These are phyloP conservation scores for Grifola frondosa DNA, from an alignment of 1,284 basidiomycete genomes.

Conservation along the genomic window DNA sequence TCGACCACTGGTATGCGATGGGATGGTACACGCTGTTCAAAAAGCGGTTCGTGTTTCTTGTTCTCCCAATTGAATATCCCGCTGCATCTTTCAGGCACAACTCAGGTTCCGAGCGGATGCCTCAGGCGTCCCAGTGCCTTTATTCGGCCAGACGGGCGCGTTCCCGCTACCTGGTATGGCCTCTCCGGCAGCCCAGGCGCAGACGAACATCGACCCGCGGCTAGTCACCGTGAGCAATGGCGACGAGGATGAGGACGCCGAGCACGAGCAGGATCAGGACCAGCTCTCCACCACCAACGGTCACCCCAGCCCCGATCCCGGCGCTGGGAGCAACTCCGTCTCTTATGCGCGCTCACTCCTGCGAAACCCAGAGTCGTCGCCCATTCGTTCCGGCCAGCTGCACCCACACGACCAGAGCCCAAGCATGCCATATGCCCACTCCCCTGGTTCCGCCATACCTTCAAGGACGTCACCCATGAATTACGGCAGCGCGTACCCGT, in stretches of 20 bases:
- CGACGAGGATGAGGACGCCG: not conserved
- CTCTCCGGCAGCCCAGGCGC: conserved; percentile 1
- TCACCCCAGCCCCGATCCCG: not conserved
- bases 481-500: conserved; percentile 3
- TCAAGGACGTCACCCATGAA: conserved; percentile 1
- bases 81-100: no score
- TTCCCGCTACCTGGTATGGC: conserved; percentile 7
- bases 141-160: conserved; percentile 14
- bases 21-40: conserved; percentile 75
- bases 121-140: conserved; percentile 22
- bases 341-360: conserved; percentile 11
- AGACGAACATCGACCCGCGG: conserved; percentile 18
- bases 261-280: not conserved
- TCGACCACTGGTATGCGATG: conserved; percentile 72
- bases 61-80: conserved; percentile 1
- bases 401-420: conserved; percentile 5
- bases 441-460: conserved; percentile 2
- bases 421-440: conserved; percentile 4
- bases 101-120: no score
- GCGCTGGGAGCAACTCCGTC: not conserved
- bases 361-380: not conserved
- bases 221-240: conserved; percentile 7
- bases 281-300: not conserved
- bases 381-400: not conserved
- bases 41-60: conserved; percentile 41